Evolutionary conservation across 192 early-diverging fungal species (phyloP), one percentile per base, ranked within the genome.

Genomic region (Backusella liffmaniae): DNA sequence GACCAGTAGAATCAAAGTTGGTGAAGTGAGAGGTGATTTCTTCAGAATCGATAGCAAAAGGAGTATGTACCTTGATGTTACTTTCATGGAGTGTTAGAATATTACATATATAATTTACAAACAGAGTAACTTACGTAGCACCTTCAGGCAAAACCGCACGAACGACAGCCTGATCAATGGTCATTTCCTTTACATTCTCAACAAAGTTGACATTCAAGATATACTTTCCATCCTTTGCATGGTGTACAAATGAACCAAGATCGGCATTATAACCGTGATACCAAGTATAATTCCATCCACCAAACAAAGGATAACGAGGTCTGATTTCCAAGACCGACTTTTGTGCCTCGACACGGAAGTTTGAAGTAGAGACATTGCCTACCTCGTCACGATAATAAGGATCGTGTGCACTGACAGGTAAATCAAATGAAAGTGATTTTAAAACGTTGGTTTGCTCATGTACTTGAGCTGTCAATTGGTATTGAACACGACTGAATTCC

Each of bases 261-360:
- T 96, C 92, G 26, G 92, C 85, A 66, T 93, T 92, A 86, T 96
- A 99, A 5, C 96, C 96, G 77, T 96, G 92, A 79, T 92, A 92
- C 96, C 95, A 99, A 16, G 93, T 94, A 77, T 97, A 99, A 77
- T 92, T 93, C 97, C 97, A 99, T n/a, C 95, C 95, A 68, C 98
- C 98, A 82, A 92, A 93, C 2, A 99, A 51, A 42, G 97, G 98
- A 83, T 94, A 99, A 36, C 98, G 91, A 37, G 98, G 97, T 39
- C 81, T 83, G n/a, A 99, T 83, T 46, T 92, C 88, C 78, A 99
- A 82, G 15, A 93, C 76, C 18, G 91, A 83, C 26, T 79, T 73
- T 16, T 81, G 72, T 0, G 70, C 67, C 16, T 88, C 90, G 36
- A 87, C 62, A 49, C 82, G 77, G 68, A 92, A 76, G 32, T 86